Percentiles rank a stretch among this genome's conserved stretches.
These are phyloP conservation scores for Boletus eberwhitei DNA, from an alignment of 768 basidiomycete genomes.

Conservation along the genomic window DNA sequence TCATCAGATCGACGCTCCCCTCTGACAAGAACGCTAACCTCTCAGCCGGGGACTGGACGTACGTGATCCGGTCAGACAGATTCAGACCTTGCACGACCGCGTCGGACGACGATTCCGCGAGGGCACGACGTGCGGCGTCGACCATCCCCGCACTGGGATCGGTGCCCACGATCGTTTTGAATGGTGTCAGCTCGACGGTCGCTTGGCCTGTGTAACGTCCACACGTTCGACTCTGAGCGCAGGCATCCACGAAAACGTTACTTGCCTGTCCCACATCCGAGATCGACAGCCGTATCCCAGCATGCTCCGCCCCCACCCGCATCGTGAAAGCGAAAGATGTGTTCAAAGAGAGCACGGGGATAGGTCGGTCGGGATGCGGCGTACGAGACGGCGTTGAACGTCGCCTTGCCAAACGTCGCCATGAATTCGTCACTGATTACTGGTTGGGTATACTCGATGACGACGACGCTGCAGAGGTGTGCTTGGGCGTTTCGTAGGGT, in stretches of 20 bases:
- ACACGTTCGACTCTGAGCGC: neutral
- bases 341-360: conserved; percentile 60
- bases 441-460: neutral
- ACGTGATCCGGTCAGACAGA: conserved; percentile 28
- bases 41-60: conserved; percentile 49
- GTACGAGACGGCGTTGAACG: conserved; percentile 67
- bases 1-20: conserved; percentile 62
- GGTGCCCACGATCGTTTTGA: conserved; percentile 60
- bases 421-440: conserved; percentile 34
- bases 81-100: conserved; percentile 6
- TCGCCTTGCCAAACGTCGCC: conserved; percentile 71
- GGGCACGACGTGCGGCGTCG: conserved; percentile 40
- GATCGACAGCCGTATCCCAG: conserved; percentile 64
- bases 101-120: neutral
- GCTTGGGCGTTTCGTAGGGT: neutral
- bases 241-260: neutral
- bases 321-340: conserved; percentile 58
- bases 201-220: conserved; percentile 43
- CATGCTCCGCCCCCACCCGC: conserved; percentile 4
- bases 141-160: conserved; percentile 79
- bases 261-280: conserved; percentile 84
- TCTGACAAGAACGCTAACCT: conserved; percentile 47
- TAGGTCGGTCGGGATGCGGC: conserved; percentile 72
- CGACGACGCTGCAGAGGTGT: neutral
- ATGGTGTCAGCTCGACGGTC: conserved; percentile 53